Percentiles rank a stretch among this genome's conserved stretches.
Conservation (phyloP, 2,329 filamentous ascomycete genomes). For the Beauveria varroae region DNA sequence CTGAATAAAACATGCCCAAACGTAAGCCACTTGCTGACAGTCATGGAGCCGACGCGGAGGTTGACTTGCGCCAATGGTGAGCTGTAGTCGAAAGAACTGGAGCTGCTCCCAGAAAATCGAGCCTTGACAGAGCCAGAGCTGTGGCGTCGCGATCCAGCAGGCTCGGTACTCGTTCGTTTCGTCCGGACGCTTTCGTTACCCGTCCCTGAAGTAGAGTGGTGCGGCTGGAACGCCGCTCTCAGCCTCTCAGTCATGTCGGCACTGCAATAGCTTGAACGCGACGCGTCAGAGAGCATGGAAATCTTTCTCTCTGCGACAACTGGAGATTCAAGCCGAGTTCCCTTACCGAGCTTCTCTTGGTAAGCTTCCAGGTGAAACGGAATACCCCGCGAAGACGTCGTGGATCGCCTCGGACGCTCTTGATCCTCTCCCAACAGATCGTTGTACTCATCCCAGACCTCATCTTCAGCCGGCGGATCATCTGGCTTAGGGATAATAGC, state of each 20-base stretch:
- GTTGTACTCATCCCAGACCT: slow-evolving; percentile 92
- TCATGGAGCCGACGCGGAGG: slow-evolving; percentile 71
- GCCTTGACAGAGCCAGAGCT: slow-evolving; percentile 26
- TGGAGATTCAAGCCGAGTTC: slow-evolving; percentile 38
- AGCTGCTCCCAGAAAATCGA: slow-evolving; percentile 38
- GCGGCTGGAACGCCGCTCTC: slow-evolving; percentile 41
- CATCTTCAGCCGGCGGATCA: slow-evolving; percentile 66
- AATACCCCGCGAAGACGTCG: slow-evolving; percentile 47
- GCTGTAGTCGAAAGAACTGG: slow-evolving; percentile 45
- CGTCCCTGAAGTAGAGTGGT: slow-evolving; percentile 35
- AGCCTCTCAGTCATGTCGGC: slow-evolving; percentile 47
- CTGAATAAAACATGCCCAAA: slow-evolving; percentile 81
- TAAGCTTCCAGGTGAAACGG: slow-evolving; percentile 50
- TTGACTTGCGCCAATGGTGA: slow-evolving; percentile 65
- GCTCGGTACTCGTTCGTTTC: not conserved
- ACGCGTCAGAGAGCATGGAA: slow-evolving; percentile 26
- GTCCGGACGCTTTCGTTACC: slow-evolving; percentile 30
- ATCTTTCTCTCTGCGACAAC: slow-evolving; percentile 27
- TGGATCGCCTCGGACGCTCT: slow-evolving; percentile 38
- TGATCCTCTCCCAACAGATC: slow-evolving; percentile 68
- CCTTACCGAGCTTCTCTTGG: slow-evolving; percentile 28
- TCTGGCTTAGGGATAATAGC: slow-evolving; percentile 54
- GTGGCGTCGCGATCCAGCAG: slow-evolving; percentile 17
- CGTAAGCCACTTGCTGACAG: slow-evolving; percentile 80
- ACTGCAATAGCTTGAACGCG: slow-evolving; percentile 45